Evolutionary conservation across 1,139 yeast species (phyloP).

Genomic region (Geotrichum candidum): DNA sequence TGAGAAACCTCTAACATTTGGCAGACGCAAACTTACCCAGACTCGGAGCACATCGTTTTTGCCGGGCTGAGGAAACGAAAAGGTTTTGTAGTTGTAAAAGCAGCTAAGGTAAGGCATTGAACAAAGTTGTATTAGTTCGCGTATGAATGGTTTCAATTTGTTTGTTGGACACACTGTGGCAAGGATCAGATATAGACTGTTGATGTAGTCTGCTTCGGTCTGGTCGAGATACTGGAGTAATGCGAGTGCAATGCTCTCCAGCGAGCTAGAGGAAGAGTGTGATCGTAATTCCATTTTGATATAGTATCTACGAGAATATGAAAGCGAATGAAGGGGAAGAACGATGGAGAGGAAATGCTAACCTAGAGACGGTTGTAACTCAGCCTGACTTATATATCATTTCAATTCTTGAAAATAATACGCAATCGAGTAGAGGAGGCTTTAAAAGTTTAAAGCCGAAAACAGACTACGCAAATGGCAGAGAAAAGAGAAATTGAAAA

Average conservation of each 20-base stretch:
- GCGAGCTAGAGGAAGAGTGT: not conserved
- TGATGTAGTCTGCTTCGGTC: constrained; percentile 12
- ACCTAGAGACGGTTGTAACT: not conserved
- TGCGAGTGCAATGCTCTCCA: not conserved
- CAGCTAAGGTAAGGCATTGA: constrained; percentile 1
- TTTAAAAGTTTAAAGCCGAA: not conserved
- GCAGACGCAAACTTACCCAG: constrained; percentile 10
- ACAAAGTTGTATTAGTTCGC: constrained; percentile 3
- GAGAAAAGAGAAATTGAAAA: not conserved
- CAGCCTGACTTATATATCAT: not conserved
- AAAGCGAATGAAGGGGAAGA: not conserved
- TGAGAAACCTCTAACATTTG: not conserved
- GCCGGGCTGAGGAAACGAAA: not conserved
- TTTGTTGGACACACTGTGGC: not conserved
- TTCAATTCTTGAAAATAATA: not conserved
- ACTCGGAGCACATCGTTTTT: not conserved
- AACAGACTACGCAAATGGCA: not conserved
- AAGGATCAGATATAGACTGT: constrained; percentile 6
- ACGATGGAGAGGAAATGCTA: not conserved
- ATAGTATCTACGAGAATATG: not conserved
- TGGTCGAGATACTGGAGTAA: not conserved
- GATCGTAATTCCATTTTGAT: not conserved
- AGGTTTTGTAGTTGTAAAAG: not conserved
- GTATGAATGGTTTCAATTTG: not conserved
- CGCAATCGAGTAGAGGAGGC: not conserved